Percentiles rank a stretch among this genome's conserved stretches.
Conservation (phyloP, 2,329 filamentous ascomycete species). For the Trichoderma lentiforme region DNA sequence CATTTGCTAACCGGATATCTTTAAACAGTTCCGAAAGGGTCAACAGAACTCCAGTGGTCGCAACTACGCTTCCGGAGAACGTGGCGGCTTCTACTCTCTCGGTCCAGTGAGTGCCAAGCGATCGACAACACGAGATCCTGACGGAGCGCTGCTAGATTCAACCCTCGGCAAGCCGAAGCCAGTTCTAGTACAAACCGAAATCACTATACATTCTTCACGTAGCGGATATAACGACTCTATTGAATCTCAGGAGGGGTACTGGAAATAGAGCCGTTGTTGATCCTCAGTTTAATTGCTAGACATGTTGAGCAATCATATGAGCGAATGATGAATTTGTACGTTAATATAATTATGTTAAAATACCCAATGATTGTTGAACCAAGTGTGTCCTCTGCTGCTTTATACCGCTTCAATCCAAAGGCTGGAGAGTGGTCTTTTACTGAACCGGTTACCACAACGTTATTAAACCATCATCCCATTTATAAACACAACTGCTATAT, state of each 20-base stretch:
- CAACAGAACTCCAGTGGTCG: neutral
- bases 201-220: conserved; percentile 7
- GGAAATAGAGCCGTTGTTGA: neutral
- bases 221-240: conserved; percentile 11
- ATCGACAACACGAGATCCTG: conserved; percentile 6
- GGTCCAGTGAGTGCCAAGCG: conserved; percentile 3
- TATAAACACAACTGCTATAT: neutral
- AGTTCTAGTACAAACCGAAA: conserved; percentile 4
- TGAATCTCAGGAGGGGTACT: conserved; percentile 4
- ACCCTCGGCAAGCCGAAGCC: neutral
- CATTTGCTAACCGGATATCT: neutral
- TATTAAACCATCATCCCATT: neutral
- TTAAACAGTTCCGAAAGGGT: neutral
- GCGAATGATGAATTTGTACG: neutral
- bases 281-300: neutral
- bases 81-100: conserved; percentile 7
- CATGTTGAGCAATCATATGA: neutral
- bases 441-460: neutral
- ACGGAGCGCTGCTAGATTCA: conserved; percentile 6
- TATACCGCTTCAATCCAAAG: neutral
- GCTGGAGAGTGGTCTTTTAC: neutral
- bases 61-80: neutral
- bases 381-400: neutral
- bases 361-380: neutral
- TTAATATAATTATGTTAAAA: neutral